Evolutionary conservation across 2,329 filamentous ascomycete genomes (phyloP), one percentile per base, ranked within the genome.

Genomic region (Pleochaeta shiraiana): DNA sequence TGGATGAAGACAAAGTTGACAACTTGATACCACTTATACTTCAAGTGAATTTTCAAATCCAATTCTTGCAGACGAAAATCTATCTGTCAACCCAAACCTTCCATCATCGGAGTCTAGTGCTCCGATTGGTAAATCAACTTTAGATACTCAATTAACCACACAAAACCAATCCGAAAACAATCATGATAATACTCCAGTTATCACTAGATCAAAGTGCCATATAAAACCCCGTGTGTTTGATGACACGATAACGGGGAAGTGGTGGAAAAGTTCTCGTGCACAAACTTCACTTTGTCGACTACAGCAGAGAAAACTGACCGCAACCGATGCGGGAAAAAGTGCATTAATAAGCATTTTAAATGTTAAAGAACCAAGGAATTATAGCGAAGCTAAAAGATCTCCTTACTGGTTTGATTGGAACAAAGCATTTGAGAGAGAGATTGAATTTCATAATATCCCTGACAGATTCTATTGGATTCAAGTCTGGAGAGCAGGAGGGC

Each of bases 161-260:
- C 5, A 12, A 47, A 12, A 12, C 11, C 19, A 5, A 47, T n/a
- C 11, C 5, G 28, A 9, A 9, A 26, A 26, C 50, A 28, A 31
- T 55, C 50, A 28, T 19, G 1, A 21, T 28, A 57, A 57, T 30
- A 26, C 24, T 14, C 28, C 3, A 9, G 11, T 28, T 2, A 28
- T 14, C 21, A 47, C 43, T 4, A 57, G 24, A 57, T 31, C 50
- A 16, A 57, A 57, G 21, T 26, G 50, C 26, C 24, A 28, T 14
- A 87, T 90, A 0, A 86, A 86, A 12, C 80, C 84, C 33, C 82
- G 79, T 34, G 90, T 83, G 67, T 84, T 81, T 1, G 90, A 95
- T 1, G 84, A 84, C 45, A 98, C 80, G 9, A 97, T 79, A 12
- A 84, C 82, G 0, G 90, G 92, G 1, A 90, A 95, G 74, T 97